phyloP scores from a whole-genome alignment of 495 filamentous ascomycete species.

The Podospora comata region DNA sequence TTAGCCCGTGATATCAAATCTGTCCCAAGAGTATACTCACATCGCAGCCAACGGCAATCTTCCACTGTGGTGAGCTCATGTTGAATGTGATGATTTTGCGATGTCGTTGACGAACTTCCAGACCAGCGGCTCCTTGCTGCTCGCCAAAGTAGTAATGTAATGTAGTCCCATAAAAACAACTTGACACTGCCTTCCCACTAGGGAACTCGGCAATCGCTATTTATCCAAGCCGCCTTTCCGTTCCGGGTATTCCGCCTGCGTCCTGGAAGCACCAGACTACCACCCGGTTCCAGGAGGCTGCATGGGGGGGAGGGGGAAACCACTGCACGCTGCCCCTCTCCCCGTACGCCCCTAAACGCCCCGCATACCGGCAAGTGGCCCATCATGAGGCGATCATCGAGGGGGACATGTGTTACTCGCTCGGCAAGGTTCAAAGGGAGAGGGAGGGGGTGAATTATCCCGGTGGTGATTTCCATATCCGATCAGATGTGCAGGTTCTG shows the following conservation, averaged over 20 bases:
- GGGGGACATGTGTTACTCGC: background rate
- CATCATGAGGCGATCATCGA: conserved; percentile 20
- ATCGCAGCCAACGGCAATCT: conserved; percentile 47
- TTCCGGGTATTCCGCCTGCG: conserved; percentile 28
- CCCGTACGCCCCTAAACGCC: conserved; percentile 17
- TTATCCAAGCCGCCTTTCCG: conserved; percentile 36
- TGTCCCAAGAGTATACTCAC: conserved; percentile 34
- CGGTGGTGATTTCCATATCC: conserved; percentile 8
- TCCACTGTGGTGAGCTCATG: conserved; percentile 45
- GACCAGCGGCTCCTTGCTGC: conserved; percentile 5
- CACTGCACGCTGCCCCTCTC: conserved; percentile 28
- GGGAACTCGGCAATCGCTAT: conserved; percentile 17
- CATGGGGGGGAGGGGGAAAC: conserved; percentile 19
- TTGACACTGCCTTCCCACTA: conserved; percentile 16
- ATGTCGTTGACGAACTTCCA: conserved; percentile 12
- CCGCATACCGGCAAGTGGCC: conserved; percentile 26
- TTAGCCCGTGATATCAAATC: conserved; percentile 19
- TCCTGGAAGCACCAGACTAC: conserved; percentile 14
- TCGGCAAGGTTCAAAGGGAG: background rate
- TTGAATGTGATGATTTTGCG: conserved; percentile 5
- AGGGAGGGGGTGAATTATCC: conserved; percentile 1
- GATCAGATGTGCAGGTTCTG: background rate
- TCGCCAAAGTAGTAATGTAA: conserved; percentile 15
- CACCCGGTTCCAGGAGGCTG: conserved; percentile 16
- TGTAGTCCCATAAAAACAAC: conserved; percentile 20